These are phyloP conservation scores for Dothideomycetes sp. DNA, from an alignment of 2,329 filamentous ascomycete species.

Conservation along the genomic window DNA sequence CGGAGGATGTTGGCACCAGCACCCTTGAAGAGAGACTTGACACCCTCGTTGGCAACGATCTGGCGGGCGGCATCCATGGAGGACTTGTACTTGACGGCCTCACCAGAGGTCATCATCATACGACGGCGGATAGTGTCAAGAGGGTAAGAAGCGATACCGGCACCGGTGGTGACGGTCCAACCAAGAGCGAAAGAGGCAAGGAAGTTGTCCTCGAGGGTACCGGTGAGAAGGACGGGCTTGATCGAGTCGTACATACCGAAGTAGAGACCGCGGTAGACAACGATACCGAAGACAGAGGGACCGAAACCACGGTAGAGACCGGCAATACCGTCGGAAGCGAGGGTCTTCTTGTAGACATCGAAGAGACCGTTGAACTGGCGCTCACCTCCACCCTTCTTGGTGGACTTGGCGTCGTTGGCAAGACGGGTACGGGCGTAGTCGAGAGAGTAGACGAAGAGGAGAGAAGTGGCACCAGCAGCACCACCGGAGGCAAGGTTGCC, in stretches of 20 bases:
- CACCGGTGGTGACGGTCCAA: constrained; percentile 99
- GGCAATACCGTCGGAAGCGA: constrained; percentile 94
- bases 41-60: constrained; percentile 96
- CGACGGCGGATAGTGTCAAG: constrained; percentile 99
- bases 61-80: constrained; percentile 91
- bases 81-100: constrained; percentile 99
- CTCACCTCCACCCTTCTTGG: constrained; percentile 81
- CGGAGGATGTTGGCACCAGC: constrained; percentile 99
- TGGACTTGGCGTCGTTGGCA: constrained; percentile 99
- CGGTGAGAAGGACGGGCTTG: constrained; percentile 95
- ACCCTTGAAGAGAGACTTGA: constrained; percentile 99
- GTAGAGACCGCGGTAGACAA: constrained; percentile 99
- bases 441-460: constrained; percentile 99
- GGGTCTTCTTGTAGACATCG: constrained; percentile 99
- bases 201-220: constrained; percentile 94
- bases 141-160: constrained; percentile 99
- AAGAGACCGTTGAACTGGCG: constrained; percentile 99
- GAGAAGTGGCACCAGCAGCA: constrained; percentile 99
- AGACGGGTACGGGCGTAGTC: constrained; percentile 99
- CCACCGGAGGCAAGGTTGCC: constrained; percentile 99
- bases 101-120: constrained; percentile 99
- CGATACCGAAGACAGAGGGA: constrained; percentile 96
- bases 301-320: constrained; percentile 99
- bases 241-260: constrained; percentile 99
- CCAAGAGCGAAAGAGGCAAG: constrained; percentile 97